Conservation (phyloP, 495 filamentous ascomycete genomes). For the Trichocladium uniseriatum region DNA sequence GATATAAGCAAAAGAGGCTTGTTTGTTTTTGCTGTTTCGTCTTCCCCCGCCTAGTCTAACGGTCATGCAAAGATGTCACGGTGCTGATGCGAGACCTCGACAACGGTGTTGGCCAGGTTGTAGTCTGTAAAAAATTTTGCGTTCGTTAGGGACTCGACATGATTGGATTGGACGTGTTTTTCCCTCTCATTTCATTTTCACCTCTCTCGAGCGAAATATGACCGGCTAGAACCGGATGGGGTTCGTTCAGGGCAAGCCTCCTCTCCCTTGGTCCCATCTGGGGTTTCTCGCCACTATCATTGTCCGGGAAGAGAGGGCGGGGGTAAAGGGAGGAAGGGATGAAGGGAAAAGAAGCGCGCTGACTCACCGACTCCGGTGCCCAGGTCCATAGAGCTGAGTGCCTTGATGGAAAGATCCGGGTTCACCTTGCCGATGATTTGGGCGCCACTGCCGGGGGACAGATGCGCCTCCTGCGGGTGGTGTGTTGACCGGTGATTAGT, state of each 20-base stretch:
- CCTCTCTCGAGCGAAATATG: too few relatives aligned
- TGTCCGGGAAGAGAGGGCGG: too few relatives aligned
- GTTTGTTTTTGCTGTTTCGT: too few relatives aligned
- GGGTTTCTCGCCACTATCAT: background rate
- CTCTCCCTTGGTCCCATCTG: too few relatives aligned
- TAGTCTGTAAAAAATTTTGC: slow-evolving; percentile 49
- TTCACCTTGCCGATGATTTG: slow-evolving; percentile 92
- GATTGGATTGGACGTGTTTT: background rate
- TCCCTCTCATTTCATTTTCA: too few relatives aligned
- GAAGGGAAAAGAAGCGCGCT: background rate
- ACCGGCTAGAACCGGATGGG: too few relatives aligned
- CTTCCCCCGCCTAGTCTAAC: too few relatives aligned
- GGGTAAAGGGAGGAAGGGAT: too few relatives aligned
- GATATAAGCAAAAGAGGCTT: too few relatives aligned
- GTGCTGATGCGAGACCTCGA: slow-evolving; percentile 79
- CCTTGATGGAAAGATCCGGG: slow-evolving; percentile 63
- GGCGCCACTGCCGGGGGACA: slow-evolving; percentile 66
- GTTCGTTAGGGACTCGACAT: background rate
- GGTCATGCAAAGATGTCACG: slow-evolving; percentile 55
- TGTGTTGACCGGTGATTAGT: too few relatives aligned
- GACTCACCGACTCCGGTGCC: slow-evolving; percentile 58
- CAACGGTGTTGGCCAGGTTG: slow-evolving; percentile 67
- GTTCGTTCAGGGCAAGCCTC: too few relatives aligned
- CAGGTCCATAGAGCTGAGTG: slow-evolving; percentile 69
- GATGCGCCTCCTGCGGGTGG: slow-evolving; percentile 55